Conservation (phyloP, 148 eudicot species). For the Chenopodium suecicum region DNA sequence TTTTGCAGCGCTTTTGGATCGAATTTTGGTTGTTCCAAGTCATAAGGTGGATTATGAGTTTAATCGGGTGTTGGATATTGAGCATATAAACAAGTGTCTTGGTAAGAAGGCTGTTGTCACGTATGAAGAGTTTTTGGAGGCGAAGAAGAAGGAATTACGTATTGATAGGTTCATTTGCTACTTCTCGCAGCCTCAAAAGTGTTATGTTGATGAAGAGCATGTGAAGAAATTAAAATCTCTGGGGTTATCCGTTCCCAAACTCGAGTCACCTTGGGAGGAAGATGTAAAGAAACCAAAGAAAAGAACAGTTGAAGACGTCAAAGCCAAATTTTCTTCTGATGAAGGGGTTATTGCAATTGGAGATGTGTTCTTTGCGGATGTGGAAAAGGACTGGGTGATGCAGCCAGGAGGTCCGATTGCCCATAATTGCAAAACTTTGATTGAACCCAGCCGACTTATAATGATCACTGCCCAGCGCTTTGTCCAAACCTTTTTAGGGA, state of each 20-base stretch:
- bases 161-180: conserved; percentile 84
- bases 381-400: conserved; percentile 89
- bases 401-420: conserved; percentile 98
- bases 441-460: conserved; percentile 89
- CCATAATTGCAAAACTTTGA: conserved; percentile 77
- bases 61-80: conserved; percentile 66
- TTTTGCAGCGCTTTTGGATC: conserved; percentile 79
- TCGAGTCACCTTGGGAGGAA: conserved; percentile 87
- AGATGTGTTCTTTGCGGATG: conserved; percentile 90
- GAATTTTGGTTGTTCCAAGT: conserved; percentile 84
- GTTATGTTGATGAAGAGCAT: conserved; percentile 79
- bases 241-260: conserved; percentile 76
- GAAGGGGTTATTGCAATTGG: conserved; percentile 87
- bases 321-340: conserved; percentile 62
- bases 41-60: conserved; percentile 81
- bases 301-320: conserved; percentile 63
- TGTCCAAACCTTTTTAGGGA: conserved; percentile 89
- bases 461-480: conserved; percentile 92
- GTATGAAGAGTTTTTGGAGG: conserved; percentile 71
- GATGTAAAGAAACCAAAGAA: conserved; percentile 75
- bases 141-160: conserved; percentile 58
- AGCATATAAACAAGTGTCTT: conserved; percentile 81
- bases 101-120: conserved; percentile 88
- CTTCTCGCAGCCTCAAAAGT: conserved; percentile 59
- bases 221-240: conserved; percentile 76